Conservation (phyloP, 768 basidiomycete species). For the Leccinum incarnatum region DNA sequence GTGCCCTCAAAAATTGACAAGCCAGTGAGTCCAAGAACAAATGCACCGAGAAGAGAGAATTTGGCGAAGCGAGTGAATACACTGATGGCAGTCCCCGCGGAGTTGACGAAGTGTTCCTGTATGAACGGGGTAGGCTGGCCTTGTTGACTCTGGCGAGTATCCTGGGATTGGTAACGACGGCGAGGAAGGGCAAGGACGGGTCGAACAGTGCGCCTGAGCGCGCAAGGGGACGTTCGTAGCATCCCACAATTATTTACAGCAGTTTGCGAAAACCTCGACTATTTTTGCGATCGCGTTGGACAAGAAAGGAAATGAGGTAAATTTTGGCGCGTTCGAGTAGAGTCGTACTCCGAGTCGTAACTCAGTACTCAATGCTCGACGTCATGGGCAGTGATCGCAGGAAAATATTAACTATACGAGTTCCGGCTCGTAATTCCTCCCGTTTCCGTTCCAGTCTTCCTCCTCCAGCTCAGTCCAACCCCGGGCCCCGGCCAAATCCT, state of each 20-base stretch:
- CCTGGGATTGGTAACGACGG: constrained; percentile 21
- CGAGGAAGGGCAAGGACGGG: not conserved
- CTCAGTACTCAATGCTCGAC: too few species aligned
- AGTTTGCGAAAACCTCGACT: too few species aligned
- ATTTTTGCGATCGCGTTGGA: too few species aligned
- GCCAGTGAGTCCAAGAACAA: constrained; percentile 44
- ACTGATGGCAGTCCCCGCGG: constrained; percentile 40
- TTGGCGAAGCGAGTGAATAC: constrained; percentile 48
- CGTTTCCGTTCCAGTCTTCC: too few species aligned
- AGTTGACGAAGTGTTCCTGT: constrained; percentile 34
- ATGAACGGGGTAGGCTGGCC: constrained; percentile 16
- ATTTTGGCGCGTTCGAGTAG: too few species aligned
- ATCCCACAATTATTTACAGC: constrained; percentile 2
- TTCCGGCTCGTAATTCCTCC: too few species aligned
- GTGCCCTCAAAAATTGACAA: constrained; percentile 50
- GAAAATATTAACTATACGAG: too few species aligned
- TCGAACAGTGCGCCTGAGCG: constrained; percentile 6
- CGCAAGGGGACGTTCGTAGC: constrained; percentile 12
- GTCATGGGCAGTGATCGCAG: too few species aligned
- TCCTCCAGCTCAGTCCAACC: too few species aligned
- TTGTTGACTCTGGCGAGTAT: constrained; percentile 2
- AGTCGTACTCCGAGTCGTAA: too few species aligned
- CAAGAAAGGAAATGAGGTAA: too few species aligned
- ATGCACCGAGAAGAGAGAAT: constrained; percentile 44
- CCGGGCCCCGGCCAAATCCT: too few species aligned